Evolutionary conservation across 2,329 filamentous ascomycete species (phyloP).

Genomic region (Colletotrichum caudatum): DNA sequence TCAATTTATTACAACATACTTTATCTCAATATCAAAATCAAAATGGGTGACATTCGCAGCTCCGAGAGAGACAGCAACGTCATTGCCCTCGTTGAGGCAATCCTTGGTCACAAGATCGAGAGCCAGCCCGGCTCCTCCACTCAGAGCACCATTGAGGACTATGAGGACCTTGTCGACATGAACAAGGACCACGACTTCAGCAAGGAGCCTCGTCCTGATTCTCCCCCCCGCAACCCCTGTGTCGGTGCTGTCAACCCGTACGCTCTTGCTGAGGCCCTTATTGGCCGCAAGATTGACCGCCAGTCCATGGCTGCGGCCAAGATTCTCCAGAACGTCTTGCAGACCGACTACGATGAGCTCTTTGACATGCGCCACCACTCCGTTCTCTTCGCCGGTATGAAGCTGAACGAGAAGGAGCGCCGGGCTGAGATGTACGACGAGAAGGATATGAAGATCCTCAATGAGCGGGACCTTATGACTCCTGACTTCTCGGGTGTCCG

Average conservation of each 20-base stretch:
- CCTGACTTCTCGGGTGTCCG: conserved; percentile 57
- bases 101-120: conserved; percentile 52
- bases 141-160: conserved; percentile 48
- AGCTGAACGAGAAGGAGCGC: conserved; percentile 54
- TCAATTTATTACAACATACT: conserved; percentile 33
- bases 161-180: conserved; percentile 51
- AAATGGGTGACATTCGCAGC: conserved; percentile 39
- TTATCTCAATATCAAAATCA: conserved; percentile 37
- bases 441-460: conserved; percentile 56
- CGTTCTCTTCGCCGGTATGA: conserved; percentile 57
- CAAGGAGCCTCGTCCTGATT: conserved; percentile 50
- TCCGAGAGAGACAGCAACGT: conserved; percentile 38
- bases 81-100: conserved; percentile 52
- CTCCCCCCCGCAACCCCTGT: conserved; percentile 53
- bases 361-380: conserved; percentile 60
- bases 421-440: conserved; percentile 52
- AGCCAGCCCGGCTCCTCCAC: conserved; percentile 43
- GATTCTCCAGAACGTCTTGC: conserved; percentile 57
- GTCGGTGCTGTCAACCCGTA: conserved; percentile 59
- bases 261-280: conserved; percentile 57
- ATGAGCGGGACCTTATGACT: conserved; percentile 56
- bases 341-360: conserved; percentile 61
- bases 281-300: conserved; percentile 57
- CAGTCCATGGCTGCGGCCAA: conserved; percentile 49
- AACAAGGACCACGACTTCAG: conserved; percentile 42